phyloP scores from a whole-genome alignment of 352 stramenopile genomes.

The Phytophthora rubi region DNA sequence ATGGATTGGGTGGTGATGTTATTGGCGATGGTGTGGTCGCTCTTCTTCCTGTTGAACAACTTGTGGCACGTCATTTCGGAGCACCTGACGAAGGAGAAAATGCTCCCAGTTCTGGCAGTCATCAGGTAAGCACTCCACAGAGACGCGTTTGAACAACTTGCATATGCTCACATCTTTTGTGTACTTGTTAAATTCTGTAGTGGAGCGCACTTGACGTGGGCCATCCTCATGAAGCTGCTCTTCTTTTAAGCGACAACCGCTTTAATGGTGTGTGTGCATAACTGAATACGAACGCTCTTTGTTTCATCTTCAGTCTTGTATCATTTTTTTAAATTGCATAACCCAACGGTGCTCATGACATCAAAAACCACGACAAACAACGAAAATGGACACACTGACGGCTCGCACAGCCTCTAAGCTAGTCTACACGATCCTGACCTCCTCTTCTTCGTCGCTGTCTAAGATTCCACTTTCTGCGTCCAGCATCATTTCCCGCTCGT shows the following conservation, averaged over 20 bases:
- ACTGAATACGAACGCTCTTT: conserved; percentile 24
- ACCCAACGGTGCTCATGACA: conserved; percentile 28
- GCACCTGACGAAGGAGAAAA: conserved; percentile 88
- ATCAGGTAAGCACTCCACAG: conserved; percentile 59
- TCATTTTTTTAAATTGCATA: conserved; percentile 22
- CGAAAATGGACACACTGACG: conserved; percentile 3
- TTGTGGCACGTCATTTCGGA: conserved; percentile 79
- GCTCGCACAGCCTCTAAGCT: conserved; percentile 11
- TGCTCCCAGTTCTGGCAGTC: conserved; percentile 81
- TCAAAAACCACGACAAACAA: conserved; percentile 25
- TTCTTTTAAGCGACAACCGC: conserved; percentile 66
- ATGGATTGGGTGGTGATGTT: conserved; percentile 86
- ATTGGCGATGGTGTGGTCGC: conserved; percentile 84
- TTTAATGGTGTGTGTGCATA: conserved; percentile 27
- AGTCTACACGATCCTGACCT: conserved; percentile 42
- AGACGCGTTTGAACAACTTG: no score
- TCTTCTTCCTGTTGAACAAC: conserved; percentile 85
- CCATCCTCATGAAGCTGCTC: conserved; percentile 85
- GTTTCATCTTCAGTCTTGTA: conserved; percentile 13
- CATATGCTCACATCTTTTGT: conserved; percentile 5
- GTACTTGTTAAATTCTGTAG: conserved; percentile 37
- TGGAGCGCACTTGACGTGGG: conserved; percentile 81
- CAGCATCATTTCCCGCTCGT: conserved; percentile 58
- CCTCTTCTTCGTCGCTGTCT: conserved; percentile 43
- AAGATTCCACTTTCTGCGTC: conserved; percentile 55